A percentile compares a stretch with the other conserved stretches of the same genome.
phyloP scores from a whole-genome alignment of 129 eudicot species.

The Solidago caesia region DNA sequence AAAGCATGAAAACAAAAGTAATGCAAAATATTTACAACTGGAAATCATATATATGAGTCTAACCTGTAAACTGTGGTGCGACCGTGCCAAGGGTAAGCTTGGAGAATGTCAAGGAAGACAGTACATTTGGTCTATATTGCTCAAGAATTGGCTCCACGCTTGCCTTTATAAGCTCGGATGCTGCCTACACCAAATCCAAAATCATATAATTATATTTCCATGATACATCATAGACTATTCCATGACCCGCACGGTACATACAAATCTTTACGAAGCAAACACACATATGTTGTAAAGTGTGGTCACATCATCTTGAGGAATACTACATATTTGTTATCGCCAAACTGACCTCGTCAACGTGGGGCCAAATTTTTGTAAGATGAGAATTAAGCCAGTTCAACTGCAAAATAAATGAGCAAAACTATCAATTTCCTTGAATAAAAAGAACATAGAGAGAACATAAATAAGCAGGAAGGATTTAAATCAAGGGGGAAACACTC shows the following conservation, averaged over 20 bases:
- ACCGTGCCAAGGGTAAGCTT: slow-evolving; percentile 88
- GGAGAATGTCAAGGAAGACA: slow-evolving; percentile 84
- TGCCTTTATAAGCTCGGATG: slow-evolving; percentile 87
- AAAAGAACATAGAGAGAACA: not conserved
- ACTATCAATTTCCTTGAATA: slow-evolving; percentile 24
- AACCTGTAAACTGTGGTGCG: slow-evolving; percentile 98
- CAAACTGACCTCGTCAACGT: slow-evolving; percentile 65
- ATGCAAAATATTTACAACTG: not conserved
- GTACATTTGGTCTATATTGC: slow-evolving; percentile 75
- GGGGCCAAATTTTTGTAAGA: slow-evolving; percentile 93
- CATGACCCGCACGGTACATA: not conserved
- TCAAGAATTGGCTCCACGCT: slow-evolving; percentile 90
- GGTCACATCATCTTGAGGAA: not conserved
- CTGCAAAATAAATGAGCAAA: slow-evolving; percentile 45
- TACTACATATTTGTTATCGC: not conserved
- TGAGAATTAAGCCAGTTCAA: slow-evolving; percentile 88
- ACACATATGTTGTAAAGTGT: not conserved
- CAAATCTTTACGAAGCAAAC: not conserved
- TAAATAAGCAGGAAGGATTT: not conserved
- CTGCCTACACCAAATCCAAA: slow-evolving; percentile 57
- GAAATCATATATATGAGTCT: not conserved
- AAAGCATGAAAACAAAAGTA: slow-evolving; percentile 4
- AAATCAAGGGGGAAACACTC: slow-evolving; percentile 12
- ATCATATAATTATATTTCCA: slow-evolving; percentile 4
- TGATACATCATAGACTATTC: not conserved